Percentiles rank a stretch among this genome's conserved stretches.
These are phyloP conservation scores for Limnanthes douglasii DNA, from an alignment of 345 rosid genomes.

Conservation along the genomic window DNA sequence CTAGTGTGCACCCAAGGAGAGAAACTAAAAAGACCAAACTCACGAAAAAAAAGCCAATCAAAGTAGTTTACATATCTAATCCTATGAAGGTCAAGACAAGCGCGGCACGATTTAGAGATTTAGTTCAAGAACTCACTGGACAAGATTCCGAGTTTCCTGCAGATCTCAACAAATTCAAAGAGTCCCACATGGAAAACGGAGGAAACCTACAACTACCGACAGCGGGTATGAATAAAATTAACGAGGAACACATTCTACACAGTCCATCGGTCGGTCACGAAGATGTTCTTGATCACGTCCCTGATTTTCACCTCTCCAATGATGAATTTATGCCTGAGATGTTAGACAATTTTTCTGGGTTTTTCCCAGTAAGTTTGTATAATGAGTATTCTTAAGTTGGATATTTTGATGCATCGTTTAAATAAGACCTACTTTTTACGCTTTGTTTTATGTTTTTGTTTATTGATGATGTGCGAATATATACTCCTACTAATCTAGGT, in stretches of 20 bases:
- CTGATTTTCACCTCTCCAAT: constrained; percentile 9
- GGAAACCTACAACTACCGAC: constrained; percentile 13
- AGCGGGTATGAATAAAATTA: constrained; percentile 6
- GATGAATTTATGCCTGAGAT: constrained; percentile 10
- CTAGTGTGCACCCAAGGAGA: no score
- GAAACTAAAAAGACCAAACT: constrained; percentile 12
- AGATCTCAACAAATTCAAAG: constrained; percentile 2
- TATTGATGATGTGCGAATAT: no score
- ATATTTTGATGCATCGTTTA: no score
- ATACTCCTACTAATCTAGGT: no score
- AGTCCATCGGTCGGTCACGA: constrained; percentile 7
- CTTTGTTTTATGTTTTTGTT: no score
- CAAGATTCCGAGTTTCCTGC: constrained; percentile 44
- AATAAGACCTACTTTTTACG: no score
- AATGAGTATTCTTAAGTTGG: no score
- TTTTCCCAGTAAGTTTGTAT: constrained; percentile 13
- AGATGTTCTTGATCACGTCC: constrained; percentile 2
- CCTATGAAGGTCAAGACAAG: constrained; percentile 66
- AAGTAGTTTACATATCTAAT: constrained; percentile 70
- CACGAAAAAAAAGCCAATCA: constrained; percentile 18
- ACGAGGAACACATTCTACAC: constrained; percentile 4
- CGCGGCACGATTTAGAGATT: constrained; percentile 61
- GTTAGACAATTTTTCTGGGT: constrained; percentile 18
- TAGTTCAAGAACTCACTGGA: constrained; percentile 81
- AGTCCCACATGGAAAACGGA: no score